Conservation (phyloP, 495 filamentous ascomycete genomes). For the Neurospora sp. region DNA sequence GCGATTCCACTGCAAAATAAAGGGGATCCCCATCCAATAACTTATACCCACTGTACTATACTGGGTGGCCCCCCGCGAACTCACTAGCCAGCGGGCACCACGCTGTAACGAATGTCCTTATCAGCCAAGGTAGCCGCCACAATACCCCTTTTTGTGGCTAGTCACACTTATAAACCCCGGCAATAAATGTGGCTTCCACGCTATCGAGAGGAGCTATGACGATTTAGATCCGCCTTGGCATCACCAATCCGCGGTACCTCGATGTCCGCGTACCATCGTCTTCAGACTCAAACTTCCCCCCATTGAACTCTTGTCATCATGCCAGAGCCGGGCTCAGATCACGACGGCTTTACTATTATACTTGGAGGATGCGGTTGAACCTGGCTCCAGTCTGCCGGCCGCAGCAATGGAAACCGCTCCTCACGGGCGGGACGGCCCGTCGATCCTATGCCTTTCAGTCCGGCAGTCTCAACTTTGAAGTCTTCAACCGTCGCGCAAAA, state of each 20-base stretch:
- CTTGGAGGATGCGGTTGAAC: slow-evolving; percentile 25
- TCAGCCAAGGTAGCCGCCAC: neutral
- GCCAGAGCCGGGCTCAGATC: neutral
- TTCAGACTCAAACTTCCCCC: neutral
- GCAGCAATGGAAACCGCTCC: slow-evolving; percentile 1
- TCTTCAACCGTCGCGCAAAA: slow-evolving; percentile 86
- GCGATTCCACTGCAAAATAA: neutral
- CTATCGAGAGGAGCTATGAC: neutral
- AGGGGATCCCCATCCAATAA: neutral
- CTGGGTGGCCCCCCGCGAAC: too few relatives aligned
- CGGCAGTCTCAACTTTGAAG: slow-evolving; percentile 65
- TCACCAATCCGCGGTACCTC: neutral
- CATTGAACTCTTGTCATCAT: slow-evolving; percentile 1
- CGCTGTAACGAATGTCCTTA: neutral
- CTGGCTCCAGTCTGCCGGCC: slow-evolving; percentile 11
- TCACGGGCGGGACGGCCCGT: slow-evolving; percentile 4
- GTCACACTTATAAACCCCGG: neutral
- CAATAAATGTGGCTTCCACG: neutral
- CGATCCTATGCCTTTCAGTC: slow-evolving; percentile 69
- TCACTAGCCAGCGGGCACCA: neutral
- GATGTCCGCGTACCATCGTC: neutral
- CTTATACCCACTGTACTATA: neutral
- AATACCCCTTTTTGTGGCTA: neutral
- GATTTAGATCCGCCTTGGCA: neutral
- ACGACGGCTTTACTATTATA: neutral